Base-by-base conservation (phyloP, 306 rosid species). In the Prunus persica region DNA sequence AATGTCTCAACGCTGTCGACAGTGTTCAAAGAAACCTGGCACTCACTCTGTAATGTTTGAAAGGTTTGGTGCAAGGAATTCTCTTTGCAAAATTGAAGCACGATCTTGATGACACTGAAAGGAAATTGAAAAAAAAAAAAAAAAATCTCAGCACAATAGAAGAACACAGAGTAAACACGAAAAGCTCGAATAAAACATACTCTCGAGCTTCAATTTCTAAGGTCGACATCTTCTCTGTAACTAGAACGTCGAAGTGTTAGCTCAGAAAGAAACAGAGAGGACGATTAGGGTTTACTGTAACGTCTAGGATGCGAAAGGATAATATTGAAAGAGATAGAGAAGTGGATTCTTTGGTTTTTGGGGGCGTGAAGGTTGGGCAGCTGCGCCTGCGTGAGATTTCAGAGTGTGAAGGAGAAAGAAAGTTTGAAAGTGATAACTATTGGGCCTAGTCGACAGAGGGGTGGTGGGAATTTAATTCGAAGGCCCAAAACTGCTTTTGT, bases 171-270 rank as follows among this genome's bases (percentile, higher is more conserved):
- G 67, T 1, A 15, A 18, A 63, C 28, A 14, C 9, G 14, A 58
- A 60, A 11, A 22, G 6, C n/a, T 49, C 51, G 50, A 73, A 43
- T 11, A 41, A 69, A 65, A 82, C 92, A 41, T 84, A 95, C 99
- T 96, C 99, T 71, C 93, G 91, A 81, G 99, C 98, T 91, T 96
- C 99, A 76, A 96, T 96, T 89, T 96, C 99, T 22, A 96, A 95
- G 34, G 97, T 84, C 24, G 99, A 95, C 98, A 94, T 94, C 8
- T 63, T 43, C 64, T 28, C 74, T 43, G 68, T 15, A 18, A 4
- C 18, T 28, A 41, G 74, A 13, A 7, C 6, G 43, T 25, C 58
- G 45, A 18, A 46, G 13, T 46, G 46, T 46, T 20, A 46, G 65
- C 19, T 6, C 20, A 19, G 43, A 69, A 34, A 18, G 50, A 34